Evolutionary conservation across 176 grass and related monocot genomes (phyloP).

Genomic region (Juncus effusus): DNA sequence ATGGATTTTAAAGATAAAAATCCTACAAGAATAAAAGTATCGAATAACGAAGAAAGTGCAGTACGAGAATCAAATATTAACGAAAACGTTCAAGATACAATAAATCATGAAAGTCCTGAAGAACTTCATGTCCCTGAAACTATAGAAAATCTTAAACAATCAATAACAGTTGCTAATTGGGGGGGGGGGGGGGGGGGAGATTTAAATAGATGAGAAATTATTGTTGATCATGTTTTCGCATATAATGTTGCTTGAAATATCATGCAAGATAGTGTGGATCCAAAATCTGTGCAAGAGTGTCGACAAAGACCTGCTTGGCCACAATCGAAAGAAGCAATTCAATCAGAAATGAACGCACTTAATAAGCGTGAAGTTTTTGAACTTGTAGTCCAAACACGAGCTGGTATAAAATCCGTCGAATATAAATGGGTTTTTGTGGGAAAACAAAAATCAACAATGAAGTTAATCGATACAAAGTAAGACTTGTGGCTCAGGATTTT

Average conservation of each 20-base stretch:
- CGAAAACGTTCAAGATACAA: no score
- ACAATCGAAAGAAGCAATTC: constrained; percentile 11
- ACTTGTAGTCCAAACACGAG: neutral
- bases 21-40: no score
- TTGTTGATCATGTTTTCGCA: neutral
- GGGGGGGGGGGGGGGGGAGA: no score
- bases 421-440: constrained; percentile 16
- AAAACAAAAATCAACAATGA: neutral
- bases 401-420: neutral
- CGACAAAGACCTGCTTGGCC: neutral
- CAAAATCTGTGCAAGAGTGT: neutral
- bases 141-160: no score
- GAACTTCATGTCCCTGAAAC: no score
- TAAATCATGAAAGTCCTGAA: no score
- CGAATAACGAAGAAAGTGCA: no score
- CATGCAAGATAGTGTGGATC: neutral
- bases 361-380: constrained; percentile 1
- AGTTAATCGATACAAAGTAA: no score
- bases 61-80: no score
- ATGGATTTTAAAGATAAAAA: no score
- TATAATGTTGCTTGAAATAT: neutral
- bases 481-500: neutral
- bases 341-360: neutral
- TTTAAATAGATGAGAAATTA: neutral
- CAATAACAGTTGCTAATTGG: no score